These are phyloP conservation scores for Stachybotrys elegans DNA, from an alignment of 2,329 filamentous ascomycete genomes.

Conservation along the genomic window DNA sequence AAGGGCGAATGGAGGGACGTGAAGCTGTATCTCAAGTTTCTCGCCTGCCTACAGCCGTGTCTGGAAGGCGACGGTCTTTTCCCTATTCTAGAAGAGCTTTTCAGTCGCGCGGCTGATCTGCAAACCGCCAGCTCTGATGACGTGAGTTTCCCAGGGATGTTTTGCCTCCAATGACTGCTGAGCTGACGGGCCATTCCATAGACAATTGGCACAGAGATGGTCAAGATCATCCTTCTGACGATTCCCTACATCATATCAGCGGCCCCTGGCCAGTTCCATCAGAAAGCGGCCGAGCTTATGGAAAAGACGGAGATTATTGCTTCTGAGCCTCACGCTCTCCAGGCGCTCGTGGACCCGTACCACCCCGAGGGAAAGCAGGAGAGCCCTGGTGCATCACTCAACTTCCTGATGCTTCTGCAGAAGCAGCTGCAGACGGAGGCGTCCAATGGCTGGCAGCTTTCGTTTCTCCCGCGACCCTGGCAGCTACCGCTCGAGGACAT, in stretches of 20 bases:
- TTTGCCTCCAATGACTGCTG: too few species aligned
- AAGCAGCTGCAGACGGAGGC: slow-evolving; percentile 79
- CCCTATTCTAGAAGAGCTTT: slow-evolving; percentile 81
- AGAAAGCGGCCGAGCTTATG: slow-evolving; percentile 73
- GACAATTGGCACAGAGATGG: slow-evolving; percentile 76
- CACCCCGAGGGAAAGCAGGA: slow-evolving; percentile 58
- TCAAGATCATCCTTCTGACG: slow-evolving; percentile 93
- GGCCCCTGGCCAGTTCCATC: slow-evolving; percentile 62
- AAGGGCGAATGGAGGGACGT: slow-evolving; percentile 82
- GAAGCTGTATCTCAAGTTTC: slow-evolving; percentile 83
- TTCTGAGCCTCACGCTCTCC: slow-evolving; percentile 78
- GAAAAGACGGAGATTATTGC: slow-evolving; percentile 95
- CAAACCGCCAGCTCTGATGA: slow-evolving; percentile 93
- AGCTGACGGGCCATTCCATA: too few species aligned
- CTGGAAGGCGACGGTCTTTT: slow-evolving; percentile 84
- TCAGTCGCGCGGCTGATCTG: slow-evolving; percentile 82
- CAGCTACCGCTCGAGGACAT: slow-evolving; percentile 57
- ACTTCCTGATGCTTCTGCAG: slow-evolving; percentile 76
- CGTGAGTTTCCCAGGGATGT: slow-evolving; percentile 49
- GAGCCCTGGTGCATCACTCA: slow-evolving; percentile 58
- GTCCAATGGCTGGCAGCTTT: slow-evolving; percentile 67
- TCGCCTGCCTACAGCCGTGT: slow-evolving; percentile 78
- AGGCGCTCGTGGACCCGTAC: slow-evolving; percentile 83
- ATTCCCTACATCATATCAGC: slow-evolving; percentile 85
- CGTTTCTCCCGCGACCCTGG: slow-evolving; percentile 64